Evolutionary conservation across 106 monocot species (phyloP), one percentile per base, ranked within the genome.

Genomic region (Dactylorhiza incarnata): DNA sequence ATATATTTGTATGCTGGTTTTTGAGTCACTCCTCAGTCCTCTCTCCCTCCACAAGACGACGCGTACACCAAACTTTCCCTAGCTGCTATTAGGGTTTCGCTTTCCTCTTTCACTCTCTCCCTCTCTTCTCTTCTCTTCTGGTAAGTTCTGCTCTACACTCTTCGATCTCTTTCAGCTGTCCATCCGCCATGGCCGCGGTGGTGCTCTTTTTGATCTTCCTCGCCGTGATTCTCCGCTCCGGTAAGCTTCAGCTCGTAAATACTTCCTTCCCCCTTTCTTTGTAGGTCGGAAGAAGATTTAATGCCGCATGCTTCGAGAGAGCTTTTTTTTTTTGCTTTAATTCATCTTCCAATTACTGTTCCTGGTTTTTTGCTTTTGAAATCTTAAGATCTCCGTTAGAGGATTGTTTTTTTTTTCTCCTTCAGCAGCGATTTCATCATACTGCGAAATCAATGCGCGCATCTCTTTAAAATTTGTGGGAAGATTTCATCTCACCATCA

Each of bases 181-280:
- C 37, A 37, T 37, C 22, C 15, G 1, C 22, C 17, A 76, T 76
- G 75, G 79, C 75, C 73, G 73, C 44, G 74, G 15, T 77, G 17
- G 20, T 82, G 29, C 9, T 82, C 51, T 45, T 79, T 13, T 55
- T 79, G 14, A 4, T 86, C 13, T 54, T 76, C 13, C n/a, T 82
- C 22, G 72, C 73, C 82, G 58, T 79, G 22, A 9, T 68, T 79
- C 65, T 66, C 58, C 65, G 37, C 48, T 82, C 85, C 75, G 85
- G 85, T 86, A 70, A 79, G 45, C 45, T 55, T 8, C 15, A 53
- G 46, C 9, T 23, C 14, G 6, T 17, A 51, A 19, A 8, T 56
- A 16, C 1, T 50, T 24, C 0, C n/a, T 48, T 44, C 44, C 45
- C 48, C 48, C 5, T 62, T 45, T 75, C 24, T 69, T 45, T 10